Conservation (phyloP, 306 rosid species). For the Glycine soja region DNA sequence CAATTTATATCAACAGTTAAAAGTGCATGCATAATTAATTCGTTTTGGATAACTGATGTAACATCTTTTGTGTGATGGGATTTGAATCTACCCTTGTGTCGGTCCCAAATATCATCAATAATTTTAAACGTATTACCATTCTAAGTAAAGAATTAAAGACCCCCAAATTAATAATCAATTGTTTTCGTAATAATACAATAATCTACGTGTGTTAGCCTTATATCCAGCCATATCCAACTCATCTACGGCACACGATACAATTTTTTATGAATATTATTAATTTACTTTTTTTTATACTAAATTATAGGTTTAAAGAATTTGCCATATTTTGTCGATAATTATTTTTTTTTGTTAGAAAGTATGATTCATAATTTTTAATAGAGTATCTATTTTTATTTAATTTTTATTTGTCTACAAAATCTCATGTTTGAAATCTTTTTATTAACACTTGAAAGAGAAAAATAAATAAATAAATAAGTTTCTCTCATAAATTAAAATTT, state of each 20-base stretch:
- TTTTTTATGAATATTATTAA: neutral
- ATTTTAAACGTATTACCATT: neutral
- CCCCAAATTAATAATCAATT: neutral
- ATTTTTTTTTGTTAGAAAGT: too few relatives aligned
- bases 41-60: constrained; percentile 44
- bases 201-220: constrained; percentile 18
- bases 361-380: neutral
- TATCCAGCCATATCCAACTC: constrained; percentile 20
- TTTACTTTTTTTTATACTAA: neutral
- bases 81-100: constrained; percentile 44
- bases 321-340: too few relatives aligned
- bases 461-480: too few relatives aligned
- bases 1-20: neutral
- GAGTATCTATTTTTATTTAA: neutral
- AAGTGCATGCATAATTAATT: neutral
- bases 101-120: constrained; percentile 14
- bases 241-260: neutral
- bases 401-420: too few relatives aligned
- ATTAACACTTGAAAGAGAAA: neutral
- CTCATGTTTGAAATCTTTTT: too few relatives aligned
- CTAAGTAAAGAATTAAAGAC: neutral
- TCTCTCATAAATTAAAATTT: too few relatives aligned
- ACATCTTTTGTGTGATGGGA: constrained; percentile 8
- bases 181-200: neutral
- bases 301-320: too few relatives aligned